Base-by-base conservation (phyloP, 1,284 basidiomycete genomes). In the Apiotrichum akiyoshidainum region DNA sequence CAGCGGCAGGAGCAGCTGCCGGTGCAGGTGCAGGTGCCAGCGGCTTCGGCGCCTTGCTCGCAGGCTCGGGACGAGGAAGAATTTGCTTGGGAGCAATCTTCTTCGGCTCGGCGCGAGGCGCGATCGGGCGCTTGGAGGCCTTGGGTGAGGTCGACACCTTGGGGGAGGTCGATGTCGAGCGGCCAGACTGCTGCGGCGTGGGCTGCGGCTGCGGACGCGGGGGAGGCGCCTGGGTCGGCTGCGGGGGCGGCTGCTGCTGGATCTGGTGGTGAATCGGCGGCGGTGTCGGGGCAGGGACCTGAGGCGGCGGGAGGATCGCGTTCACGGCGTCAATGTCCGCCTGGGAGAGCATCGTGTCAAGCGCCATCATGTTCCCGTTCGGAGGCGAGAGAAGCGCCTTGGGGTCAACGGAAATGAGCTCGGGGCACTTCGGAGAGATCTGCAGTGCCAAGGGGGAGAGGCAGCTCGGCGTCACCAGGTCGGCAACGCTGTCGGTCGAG, bases 391-490 rank as follows among this genome's bases (percentile, higher is more conserved):
- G 51, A n/a, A 59, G 57, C 21, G 66, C 58, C 42, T 65, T 61
- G 11, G 66, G 66, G 60, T 67, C 63, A 8, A 69, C 56, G 13
- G 37, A 44, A 10, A 54, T 22, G 34, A 59, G 37, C 40, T 52
- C 55, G 31, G 12, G 11, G 37, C n/a, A 44, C 34, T 52, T 52
- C 17, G 58, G 53, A 1, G 55, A 52, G 42, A 60, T 63, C 41
- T 71, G 69, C 13, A 75, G 60, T 0, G 66, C 65, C 49, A 72
- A 63, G 0, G 73, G 73, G 13, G 67, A 68, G 9, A 75, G 60
- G 21, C 48, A 50, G 0, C 60, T 55, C 26, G 47, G 47, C 10
- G 59, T 54, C 8, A 21, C 42, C n/a, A 61, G 16, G 42, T 61
- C 60, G 16, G 53, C 35, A 11, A 61, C 33, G 22, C 46, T 61